Base-by-base conservation (phyloP, 2,329 filamentous ascomycete species). In the Exophiala spinifera region DNA sequence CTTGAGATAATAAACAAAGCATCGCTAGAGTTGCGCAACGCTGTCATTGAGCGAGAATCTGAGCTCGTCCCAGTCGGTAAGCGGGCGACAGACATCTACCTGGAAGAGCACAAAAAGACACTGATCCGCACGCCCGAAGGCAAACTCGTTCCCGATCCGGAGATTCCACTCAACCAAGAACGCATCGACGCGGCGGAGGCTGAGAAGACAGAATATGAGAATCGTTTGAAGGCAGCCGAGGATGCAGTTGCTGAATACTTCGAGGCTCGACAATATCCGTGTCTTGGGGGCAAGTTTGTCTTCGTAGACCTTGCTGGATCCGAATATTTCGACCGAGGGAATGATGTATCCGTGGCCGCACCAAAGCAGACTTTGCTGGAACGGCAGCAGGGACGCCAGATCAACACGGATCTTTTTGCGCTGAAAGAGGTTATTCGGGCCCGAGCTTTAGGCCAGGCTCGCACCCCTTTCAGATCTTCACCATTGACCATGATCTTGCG, bases 381-480 rank as follows among this genome's bases (percentile, higher is more conserved):
- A 54, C 67, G 66, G 11, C 69, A 70, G 46, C 67, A 76, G 59
- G 70, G 72, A 0, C 60, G 71, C 6, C 72, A 77, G 60, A 76
- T 77, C 53, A 78, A 77, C 31, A 68, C 70, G 0, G 74, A 76
- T 59, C 64, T 76, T 4, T 67, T 78, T 7, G 70, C 74, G 0
- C 60, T 77, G 46, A 76, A 77, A 54, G 73, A 76, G 49, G 74
- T 77, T 3, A 75, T 77, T n/a, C 65, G 74, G 1, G 73, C 75
- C 1, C 66, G 53, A 3, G 40, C 53, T 13, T 6, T 37, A 19
- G 65, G 64, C n/a, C 64, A 70, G 11, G 10, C 10, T 10, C 28
- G 28, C 28, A 31, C 11, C 28, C 28, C 28, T 11, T 31, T 31
- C 7, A 6, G 28, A 6, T 31, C 28, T 2, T 31, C 28, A 10